A percentile compares a stretch with the other conserved stretches of the same genome.
These are phyloP conservation scores for Mortierella sp. DNA, from an alignment of 371 early-diverging fungal species.

Conservation along the genomic window DNA sequence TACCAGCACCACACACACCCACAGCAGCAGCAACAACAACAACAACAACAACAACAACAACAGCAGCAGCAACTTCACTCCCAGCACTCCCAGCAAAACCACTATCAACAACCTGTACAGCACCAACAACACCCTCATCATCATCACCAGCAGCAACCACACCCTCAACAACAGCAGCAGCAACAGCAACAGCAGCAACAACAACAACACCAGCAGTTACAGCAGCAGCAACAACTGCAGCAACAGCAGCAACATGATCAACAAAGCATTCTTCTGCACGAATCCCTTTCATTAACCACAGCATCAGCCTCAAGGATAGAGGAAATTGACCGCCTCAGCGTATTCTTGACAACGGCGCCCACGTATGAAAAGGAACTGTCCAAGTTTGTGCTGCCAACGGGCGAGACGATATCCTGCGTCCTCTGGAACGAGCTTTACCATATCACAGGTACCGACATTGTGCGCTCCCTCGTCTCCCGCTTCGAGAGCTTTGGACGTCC, in stretches of 20 bases:
- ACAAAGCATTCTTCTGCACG: conserved; percentile 37
- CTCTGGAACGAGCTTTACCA: conserved; percentile 92
- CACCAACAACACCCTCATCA: conserved; percentile 31
- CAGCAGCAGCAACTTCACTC: conserved; percentile 24
- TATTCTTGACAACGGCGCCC: conserved; percentile 54
- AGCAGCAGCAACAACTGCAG: conserved; percentile 30
- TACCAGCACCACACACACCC: conserved; percentile 4
- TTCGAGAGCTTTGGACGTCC: conserved; percentile 95
- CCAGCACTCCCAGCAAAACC: conserved; percentile 21
- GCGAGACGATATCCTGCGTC: conserved; percentile 93
- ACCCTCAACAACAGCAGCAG: conserved; percentile 26
- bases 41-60: conserved; percentile 30
- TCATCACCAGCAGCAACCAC: conserved; percentile 25
- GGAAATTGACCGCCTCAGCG: conserved; percentile 56
- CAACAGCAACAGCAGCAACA: conserved; percentile 43
- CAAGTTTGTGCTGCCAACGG: conserved; percentile 84
- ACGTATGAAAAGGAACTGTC: conserved; percentile 64
- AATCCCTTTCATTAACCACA: conserved; percentile 34
- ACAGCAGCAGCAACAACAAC: conserved; percentile 42
- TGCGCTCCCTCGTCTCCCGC: conserved; percentile 94
- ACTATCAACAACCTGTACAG: conserved; percentile 8
- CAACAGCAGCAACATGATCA: conserved; percentile 49
- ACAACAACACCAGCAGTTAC: conserved; percentile 35
- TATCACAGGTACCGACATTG: conserved; percentile 99
- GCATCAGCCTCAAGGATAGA: conserved; percentile 52